Percentiles rank a stretch among this genome's conserved stretches.
Conservation (phyloP, 2,329 filamentous ascomycete genomes). For the Ophiocordyceps sinensis region DNA sequence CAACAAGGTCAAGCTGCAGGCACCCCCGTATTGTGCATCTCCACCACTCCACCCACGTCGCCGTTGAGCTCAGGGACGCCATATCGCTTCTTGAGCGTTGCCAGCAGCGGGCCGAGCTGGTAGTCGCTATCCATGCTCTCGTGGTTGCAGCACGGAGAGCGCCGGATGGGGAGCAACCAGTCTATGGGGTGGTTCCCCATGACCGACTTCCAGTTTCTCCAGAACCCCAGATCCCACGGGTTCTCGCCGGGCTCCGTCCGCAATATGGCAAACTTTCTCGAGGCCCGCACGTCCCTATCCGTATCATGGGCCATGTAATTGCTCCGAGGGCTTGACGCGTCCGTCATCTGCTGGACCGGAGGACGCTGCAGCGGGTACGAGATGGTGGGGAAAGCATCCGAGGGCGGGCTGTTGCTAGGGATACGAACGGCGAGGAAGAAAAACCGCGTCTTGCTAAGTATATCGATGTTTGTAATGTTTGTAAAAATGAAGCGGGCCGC, state of each 20-base stretch:
- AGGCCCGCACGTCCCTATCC: constrained; percentile 30
- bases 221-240: constrained; percentile 64
- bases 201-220: constrained; percentile 60
- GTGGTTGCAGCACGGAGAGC: constrained; percentile 61
- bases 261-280: constrained; percentile 65
- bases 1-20: not conserved
- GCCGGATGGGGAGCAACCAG: constrained; percentile 66
- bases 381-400: constrained; percentile 33
- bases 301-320: constrained; percentile 5
- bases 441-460: constrained; percentile 46
- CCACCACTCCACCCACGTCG: not conserved
- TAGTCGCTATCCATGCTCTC: constrained; percentile 53
- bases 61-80: constrained; percentile 6
- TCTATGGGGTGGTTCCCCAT: constrained; percentile 61
- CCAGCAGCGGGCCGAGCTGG: constrained; percentile 47
- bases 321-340: constrained; percentile 13
- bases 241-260: constrained; percentile 62
- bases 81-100: constrained; percentile 32
- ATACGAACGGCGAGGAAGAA: constrained; percentile 65
- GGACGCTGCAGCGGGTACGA: constrained; percentile 38
- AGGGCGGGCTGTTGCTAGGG: constrained; percentile 30
- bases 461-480: constrained; percentile 79
- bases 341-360: not conserved
- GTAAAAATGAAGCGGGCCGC: constrained; percentile 53
- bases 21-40: not conserved